Evolutionary conservation across 2,329 filamentous ascomycete genomes (phyloP).

Genomic region (Exophiala sideris): DNA sequence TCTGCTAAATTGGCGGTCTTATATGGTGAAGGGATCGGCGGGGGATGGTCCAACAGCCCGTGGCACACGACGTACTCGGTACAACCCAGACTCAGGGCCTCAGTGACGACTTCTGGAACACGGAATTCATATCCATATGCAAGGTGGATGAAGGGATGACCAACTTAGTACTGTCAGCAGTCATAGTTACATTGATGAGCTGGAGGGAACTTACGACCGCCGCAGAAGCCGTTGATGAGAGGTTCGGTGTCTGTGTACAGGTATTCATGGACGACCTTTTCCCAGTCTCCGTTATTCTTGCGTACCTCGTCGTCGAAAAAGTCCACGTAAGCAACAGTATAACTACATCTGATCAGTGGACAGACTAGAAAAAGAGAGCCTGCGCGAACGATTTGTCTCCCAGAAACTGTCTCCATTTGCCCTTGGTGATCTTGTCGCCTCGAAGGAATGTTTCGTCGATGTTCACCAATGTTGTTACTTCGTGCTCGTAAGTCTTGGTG

Average conservation of each 20-base stretch:
- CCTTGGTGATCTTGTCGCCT: not conserved
- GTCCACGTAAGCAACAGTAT: slow-evolving; percentile 20
- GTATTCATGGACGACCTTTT: slow-evolving; percentile 21
- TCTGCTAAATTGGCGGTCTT: slow-evolving; percentile 7
- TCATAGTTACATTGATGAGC: not conserved
- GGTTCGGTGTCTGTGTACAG: slow-evolving; percentile 27
- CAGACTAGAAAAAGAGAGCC: not conserved
- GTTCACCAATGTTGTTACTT: not conserved
- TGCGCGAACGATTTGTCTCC: slow-evolving; percentile 1
- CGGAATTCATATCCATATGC: slow-evolving; percentile 12
- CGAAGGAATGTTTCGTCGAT: slow-evolving; percentile 4
- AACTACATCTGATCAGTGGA: not conserved
- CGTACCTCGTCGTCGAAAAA: slow-evolving; percentile 24
- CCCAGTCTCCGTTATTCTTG: slow-evolving; percentile 19
- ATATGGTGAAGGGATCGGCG: slow-evolving; percentile 4
- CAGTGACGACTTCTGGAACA: slow-evolving; percentile 4
- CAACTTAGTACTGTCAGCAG: slow-evolving; percentile 10
- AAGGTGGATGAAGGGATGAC: slow-evolving; percentile 50
- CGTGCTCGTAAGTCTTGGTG: not conserved
- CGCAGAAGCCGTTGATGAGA: slow-evolving; percentile 21
- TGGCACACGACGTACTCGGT: slow-evolving; percentile 11
- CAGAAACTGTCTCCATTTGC: slow-evolving; percentile 6
- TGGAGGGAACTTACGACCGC: slow-evolving; percentile 11
- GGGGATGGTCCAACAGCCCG: slow-evolving; percentile 1
- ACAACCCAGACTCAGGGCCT: slow-evolving; percentile 9